Base-by-base conservation (phyloP, 2,329 filamentous ascomycete genomes). In the Scedosporium boydii region DNA sequence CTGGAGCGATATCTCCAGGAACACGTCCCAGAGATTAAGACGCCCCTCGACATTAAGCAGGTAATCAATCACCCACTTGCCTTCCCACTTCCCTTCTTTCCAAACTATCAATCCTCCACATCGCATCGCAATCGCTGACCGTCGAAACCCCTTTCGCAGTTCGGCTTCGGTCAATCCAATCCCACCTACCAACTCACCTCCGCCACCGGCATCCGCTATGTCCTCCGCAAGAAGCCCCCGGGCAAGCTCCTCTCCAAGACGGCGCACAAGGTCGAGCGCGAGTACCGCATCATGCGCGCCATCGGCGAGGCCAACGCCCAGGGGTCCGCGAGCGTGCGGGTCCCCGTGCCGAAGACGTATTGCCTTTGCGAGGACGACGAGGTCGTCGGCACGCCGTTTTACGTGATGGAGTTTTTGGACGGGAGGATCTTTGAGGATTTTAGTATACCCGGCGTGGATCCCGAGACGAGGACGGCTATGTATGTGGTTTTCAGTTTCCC, bases 141-240 rank as follows among this genome's bases (percentile, higher is more conserved):
- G 18, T 16, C 29, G 29, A 7, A 27, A 16, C 6, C 26, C 23
- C 6, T 14, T 38, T 23, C 59, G 42, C 70, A 98, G 90, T 99
- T 98, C 73, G 91, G 93, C 69, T 98, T 96, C 74, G 95, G 95
- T 64, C 95, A 98, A 77, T 96, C 91, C 63, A 99, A 98, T 73
- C 95, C 95, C 55, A 99, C 95, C 2, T 99, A 98, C 77, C 91
- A 93, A 70, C 82, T 98, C 70, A 96, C 87, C 16, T 87, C 87
- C 60, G 80, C 85, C 67, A 81, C 86, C 71, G 85, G 87, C 60
- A 75, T 79, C 68, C 86, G 87, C 71, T 96, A 88, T 77, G 95
- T 99, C 41, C 84, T 98, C 79, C 91, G 95, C 73, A 98, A 99
- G 83, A 98, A 98, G 78, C 95, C 95, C 0, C 93, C 95, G n/a